These are phyloP conservation scores for Fragaria vesca DNA, from an alignment of 306 rosid genomes.

Conservation along the genomic window DNA sequence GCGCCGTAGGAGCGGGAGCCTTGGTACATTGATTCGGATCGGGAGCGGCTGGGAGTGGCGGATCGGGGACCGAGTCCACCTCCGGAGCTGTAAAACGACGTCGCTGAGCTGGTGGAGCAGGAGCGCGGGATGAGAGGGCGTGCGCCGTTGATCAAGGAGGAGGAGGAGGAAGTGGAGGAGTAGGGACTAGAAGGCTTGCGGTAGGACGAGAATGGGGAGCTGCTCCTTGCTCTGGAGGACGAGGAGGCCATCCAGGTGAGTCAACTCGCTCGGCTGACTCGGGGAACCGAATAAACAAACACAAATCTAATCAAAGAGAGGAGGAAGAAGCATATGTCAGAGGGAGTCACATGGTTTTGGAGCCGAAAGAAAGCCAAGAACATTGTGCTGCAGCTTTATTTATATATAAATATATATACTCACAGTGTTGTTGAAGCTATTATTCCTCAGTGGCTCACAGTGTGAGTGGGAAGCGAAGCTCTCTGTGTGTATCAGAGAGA, in stretches of 20 bases:
- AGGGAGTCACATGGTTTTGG: conserved; percentile 68
- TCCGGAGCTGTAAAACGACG: conserved; percentile 68
- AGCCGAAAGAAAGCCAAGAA: conserved; percentile 57
- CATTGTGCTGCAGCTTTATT: conserved; percentile 34
- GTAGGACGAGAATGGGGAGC: conserved; percentile 79
- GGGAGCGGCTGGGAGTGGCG: conserved; percentile 63
- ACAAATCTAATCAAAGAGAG: too few relatives aligned
- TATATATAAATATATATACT: background rate
- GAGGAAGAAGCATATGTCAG: conserved; percentile 61
- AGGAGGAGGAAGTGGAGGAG: conserved; percentile 74
- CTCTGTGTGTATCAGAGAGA: conserved; percentile 18
- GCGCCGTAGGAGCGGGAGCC: conserved; percentile 40
- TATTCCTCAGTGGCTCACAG: conserved; percentile 12
- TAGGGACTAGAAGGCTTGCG: conserved; percentile 79
- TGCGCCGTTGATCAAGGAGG: conserved; percentile 59
- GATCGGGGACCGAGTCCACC: conserved; percentile 76
- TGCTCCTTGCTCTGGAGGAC: conserved; percentile 86
- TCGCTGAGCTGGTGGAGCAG: conserved; percentile 65
- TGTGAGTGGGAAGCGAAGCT: background rate
- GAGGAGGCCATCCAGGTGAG: conserved; percentile 78
- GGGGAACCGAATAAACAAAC: conserved; percentile 6
- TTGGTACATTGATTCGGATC: conserved; percentile 58
- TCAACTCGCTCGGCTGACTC: conserved; percentile 51
- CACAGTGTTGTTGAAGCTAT: conserved; percentile 29
- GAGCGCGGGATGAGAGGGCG: conserved; percentile 74